These are phyloP conservation scores for Pancytospora philotis DNA, from an alignment of 371 early-diverging fungal genomes.

Conservation along the genomic window DNA sequence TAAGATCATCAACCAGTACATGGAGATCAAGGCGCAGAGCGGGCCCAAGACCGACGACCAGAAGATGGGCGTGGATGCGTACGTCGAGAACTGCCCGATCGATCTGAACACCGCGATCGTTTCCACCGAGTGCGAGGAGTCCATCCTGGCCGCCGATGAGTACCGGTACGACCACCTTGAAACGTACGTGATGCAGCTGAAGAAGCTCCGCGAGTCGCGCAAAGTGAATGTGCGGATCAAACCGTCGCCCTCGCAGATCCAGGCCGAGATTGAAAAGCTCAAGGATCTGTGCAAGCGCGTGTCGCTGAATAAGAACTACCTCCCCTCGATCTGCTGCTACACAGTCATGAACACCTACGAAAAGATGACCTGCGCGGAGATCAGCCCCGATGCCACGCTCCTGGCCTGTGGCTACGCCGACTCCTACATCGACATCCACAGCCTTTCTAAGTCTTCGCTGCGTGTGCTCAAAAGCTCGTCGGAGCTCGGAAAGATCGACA, in stretches of 20 bases:
- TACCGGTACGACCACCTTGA: conserved; percentile 71
- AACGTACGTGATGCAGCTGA: conserved; percentile 64
- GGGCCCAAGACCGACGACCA: conserved; percentile 46
- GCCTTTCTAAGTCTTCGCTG: conserved; percentile 54
- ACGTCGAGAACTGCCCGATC: conserved; percentile 34
- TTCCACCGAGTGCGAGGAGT: conserved; percentile 53
- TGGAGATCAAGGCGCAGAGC: conserved; percentile 68
- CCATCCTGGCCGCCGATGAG: conserved; percentile 66
- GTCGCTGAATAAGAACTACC: conserved; percentile 64
- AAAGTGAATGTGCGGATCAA: conserved; percentile 30
- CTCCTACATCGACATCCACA: conserved; percentile 57
- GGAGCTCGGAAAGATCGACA: conserved; percentile 50
- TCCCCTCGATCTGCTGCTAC: conserved; percentile 85
- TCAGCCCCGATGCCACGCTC: conserved; percentile 49
- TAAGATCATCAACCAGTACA: conserved; percentile 78
- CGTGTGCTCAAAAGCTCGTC: conserved; percentile 52
- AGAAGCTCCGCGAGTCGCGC: conserved; percentile 53
- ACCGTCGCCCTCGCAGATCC: conserved; percentile 47
- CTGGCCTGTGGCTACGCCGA: conserved; percentile 59
- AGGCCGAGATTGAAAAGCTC: conserved; percentile 62
- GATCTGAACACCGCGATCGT: conserved; percentile 52
- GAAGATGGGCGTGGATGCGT: conserved; percentile 50
- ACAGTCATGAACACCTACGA: conserved; percentile 89
- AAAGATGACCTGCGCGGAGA: conserved; percentile 54
- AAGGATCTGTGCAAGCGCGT: conserved; percentile 73